Evolutionary conservation across 495 filamentous ascomycete species (phyloP).

Genomic region (Corynascus novoguineensis): DNA sequence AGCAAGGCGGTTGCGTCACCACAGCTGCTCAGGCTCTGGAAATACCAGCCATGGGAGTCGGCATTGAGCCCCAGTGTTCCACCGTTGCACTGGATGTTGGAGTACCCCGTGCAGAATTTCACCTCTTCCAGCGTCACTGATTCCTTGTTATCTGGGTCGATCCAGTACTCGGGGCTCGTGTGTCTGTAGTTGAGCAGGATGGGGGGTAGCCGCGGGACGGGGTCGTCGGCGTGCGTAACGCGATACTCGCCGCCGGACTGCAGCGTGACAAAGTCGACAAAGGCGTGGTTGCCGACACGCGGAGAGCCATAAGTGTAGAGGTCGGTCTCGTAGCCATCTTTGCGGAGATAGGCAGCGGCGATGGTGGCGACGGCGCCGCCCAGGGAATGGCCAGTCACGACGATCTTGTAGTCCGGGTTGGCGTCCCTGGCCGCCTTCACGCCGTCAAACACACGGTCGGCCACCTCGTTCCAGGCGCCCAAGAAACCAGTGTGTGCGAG

Average conservation of each 20-base stretch:
- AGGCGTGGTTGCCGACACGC: conserved; percentile 55
- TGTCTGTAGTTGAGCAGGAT: conserved; percentile 52
- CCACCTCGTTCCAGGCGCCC: conserved; percentile 35
- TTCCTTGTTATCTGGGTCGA: conserved; percentile 22
- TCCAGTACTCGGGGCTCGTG: conserved; percentile 63
- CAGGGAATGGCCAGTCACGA: conserved; percentile 63
- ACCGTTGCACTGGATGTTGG: conserved; percentile 39
- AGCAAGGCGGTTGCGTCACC: conserved; percentile 16
- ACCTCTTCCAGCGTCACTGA: conserved; percentile 30
- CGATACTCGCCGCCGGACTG: conserved; percentile 51
- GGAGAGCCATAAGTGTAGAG: conserved; percentile 64
- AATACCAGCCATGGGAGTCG: conserved; percentile 35
- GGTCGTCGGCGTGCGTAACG: conserved; percentile 62
- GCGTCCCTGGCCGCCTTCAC: conserved; percentile 26
- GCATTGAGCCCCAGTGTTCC: conserved; percentile 29
- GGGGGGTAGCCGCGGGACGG: conserved; percentile 60
- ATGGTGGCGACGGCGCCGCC: conserved; percentile 62
- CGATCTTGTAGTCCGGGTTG: conserved; percentile 49
- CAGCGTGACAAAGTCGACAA: conserved; percentile 53
- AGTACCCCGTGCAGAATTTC: conserved; percentile 34
- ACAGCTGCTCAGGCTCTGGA: conserved; percentile 33
- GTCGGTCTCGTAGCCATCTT: conserved; percentile 38
- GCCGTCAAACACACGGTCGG: conserved; percentile 15
- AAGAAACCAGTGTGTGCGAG: conserved; percentile 39
- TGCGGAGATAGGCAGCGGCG: conserved; percentile 53